Evolutionary conservation across 768 basidiomycete species (phyloP).

Genomic region (Rhizopogon vinicolor): DNA sequence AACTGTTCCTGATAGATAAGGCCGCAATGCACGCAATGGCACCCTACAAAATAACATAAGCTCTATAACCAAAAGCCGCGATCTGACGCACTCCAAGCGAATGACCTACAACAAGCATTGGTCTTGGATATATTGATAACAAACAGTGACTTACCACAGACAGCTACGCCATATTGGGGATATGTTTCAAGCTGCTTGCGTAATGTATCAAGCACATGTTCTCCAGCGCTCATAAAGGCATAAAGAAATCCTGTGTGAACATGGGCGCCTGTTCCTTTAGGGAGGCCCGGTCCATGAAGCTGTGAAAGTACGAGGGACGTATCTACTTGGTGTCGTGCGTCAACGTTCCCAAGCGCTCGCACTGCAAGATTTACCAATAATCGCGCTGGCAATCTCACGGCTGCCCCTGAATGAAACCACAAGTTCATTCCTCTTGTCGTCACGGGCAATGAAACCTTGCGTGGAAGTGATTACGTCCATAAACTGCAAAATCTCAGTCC

Average conservation of each 20-base stretch:
- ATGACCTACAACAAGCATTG: constrained; percentile 26
- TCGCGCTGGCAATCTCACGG: constrained; percentile 17
- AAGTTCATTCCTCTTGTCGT: constrained; percentile 37
- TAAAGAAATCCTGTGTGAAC: constrained; percentile 34
- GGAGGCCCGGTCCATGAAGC: constrained; percentile 22
- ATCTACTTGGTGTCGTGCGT: constrained; percentile 13
- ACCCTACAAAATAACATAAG: constrained; percentile 21
- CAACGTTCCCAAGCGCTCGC: neutral
- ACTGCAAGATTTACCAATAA: constrained; percentile 10
- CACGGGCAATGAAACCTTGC: constrained; percentile 42
- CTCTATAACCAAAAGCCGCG: neutral
- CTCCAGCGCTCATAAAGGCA: constrained; percentile 31
- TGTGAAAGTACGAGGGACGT: constrained; percentile 13
- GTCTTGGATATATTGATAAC: neutral
- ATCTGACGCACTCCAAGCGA: constrained; percentile 30
- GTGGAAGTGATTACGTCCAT: constrained; percentile 31
- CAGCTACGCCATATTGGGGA: constrained; percentile 29
- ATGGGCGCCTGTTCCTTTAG: constrained; percentile 13
- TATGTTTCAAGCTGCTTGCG: constrained; percentile 24
- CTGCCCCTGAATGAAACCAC: constrained; percentile 39
- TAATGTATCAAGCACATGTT: constrained; percentile 24
- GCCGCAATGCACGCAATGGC: constrained; percentile 35
- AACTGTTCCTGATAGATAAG: constrained; percentile 26
- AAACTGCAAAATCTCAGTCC: constrained; percentile 25
- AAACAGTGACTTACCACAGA: constrained; percentile 21